Conservation (phyloP, 306 rosid genomes). For the Castanopsis chinensis region DNA sequence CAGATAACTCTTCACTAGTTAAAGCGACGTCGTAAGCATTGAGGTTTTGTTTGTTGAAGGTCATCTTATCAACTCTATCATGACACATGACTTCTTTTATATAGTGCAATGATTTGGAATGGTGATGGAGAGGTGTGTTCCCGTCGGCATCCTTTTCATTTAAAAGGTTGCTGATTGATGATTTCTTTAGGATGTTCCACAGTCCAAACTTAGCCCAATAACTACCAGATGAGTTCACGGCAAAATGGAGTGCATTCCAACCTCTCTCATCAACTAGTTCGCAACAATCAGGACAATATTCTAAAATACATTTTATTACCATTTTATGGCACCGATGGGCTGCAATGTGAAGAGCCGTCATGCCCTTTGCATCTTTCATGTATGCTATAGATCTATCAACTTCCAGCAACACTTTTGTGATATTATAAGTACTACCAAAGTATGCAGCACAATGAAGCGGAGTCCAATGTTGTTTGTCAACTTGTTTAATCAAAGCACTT, state of each 20-base stretch:
- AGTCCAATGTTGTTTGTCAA: not conserved
- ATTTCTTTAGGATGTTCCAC: not conserved
- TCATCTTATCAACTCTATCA: too few relatives aligned
- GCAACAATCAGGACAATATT: not conserved
- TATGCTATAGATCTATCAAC: not conserved
- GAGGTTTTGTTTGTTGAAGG: too few relatives aligned
- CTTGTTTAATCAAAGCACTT: not conserved
- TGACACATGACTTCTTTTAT: too few relatives aligned
- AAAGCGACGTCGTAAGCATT: too few relatives aligned
- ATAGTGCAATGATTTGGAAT: too few relatives aligned
- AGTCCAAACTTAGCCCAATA: fast-evolving
- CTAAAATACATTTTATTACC: not conserved
- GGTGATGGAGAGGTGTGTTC: not conserved
- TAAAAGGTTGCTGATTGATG: not conserved
- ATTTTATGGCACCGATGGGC: not conserved
- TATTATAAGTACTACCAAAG: too few relatives aligned
- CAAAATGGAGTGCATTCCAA: not conserved
- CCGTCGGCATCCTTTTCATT: not conserved
- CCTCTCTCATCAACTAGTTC: not conserved
- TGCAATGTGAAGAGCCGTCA: not conserved
- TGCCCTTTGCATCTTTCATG: not conserved
- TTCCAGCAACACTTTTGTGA: not conserved
- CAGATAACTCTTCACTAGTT: too few relatives aligned
- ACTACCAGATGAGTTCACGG: too few relatives aligned
- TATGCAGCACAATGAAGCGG: constrained; percentile 1